phyloP scores from a whole-genome alignment of 2,329 filamentous ascomycete genomes.

The Ophiognomonia clavigignenti-juglandacearum region DNA sequence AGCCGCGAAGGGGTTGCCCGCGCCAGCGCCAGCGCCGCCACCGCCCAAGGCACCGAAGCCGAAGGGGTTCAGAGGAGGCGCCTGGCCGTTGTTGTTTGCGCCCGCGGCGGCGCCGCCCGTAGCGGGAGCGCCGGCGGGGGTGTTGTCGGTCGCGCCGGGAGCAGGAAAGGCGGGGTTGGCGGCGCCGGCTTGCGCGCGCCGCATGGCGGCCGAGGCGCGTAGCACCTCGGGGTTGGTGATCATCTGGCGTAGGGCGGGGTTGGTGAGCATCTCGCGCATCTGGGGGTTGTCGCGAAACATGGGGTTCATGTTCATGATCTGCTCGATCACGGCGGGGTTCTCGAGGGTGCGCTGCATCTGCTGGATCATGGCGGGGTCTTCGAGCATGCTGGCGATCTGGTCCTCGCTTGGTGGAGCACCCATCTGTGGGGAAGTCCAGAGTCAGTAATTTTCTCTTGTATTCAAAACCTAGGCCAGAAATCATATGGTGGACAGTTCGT shows the following conservation, averaged over 20 bases:
- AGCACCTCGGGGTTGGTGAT: conserved; percentile 87
- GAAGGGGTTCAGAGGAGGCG: conserved; percentile 28
- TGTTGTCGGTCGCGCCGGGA: conserved; percentile 86
- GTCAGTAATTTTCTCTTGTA: too few species aligned
- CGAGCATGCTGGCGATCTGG: conserved; percentile 76
- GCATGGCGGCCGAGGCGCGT: conserved; percentile 76
- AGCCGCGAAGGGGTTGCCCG: conserved; percentile 31
- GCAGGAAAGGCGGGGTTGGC: conserved; percentile 73
- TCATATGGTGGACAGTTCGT: too few species aligned
- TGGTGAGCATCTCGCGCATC: conserved; percentile 79
- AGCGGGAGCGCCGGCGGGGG: conserved; percentile 46
- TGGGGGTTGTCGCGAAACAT: conserved; percentile 70
- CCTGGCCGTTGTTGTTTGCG: conserved; percentile 31
- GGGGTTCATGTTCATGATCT: conserved; percentile 90
- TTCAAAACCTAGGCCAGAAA: too few species aligned
- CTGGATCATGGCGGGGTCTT: conserved; percentile 16
- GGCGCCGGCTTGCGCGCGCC: conserved; percentile 52
- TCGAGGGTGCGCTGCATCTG: conserved; percentile 58
- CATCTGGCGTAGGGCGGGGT: conserved; percentile 85
- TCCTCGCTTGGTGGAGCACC: conserved; percentile 79
- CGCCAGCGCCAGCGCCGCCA: conserved; percentile 21
- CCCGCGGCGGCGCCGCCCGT: conserved; percentile 22
- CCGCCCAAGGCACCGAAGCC: conserved; percentile 36
- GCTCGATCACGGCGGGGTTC: conserved; percentile 90
- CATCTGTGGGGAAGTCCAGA: conserved; percentile 57